Evolutionary conservation across 1,284 basidiomycete species (phyloP).

Genomic region (Apiotrichum akiyoshidainum): DNA sequence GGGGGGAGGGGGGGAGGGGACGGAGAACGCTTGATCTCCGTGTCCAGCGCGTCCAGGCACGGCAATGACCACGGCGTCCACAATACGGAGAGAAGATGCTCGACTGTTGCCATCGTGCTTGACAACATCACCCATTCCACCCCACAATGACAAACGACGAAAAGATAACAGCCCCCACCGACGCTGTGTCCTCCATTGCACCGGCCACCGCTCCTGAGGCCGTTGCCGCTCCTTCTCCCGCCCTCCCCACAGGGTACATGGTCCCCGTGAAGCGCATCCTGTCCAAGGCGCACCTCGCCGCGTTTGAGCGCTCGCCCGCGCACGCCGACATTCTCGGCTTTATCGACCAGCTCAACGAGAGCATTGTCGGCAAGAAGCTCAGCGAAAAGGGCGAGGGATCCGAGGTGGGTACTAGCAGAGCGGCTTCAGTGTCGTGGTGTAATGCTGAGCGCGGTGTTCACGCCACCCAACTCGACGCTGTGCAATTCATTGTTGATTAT

Average conservation of each 20-base stretch:
- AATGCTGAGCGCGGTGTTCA: too few relatives aligned
- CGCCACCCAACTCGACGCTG: too few relatives aligned
- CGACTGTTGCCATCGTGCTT: neutral
- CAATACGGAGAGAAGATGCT: too few relatives aligned
- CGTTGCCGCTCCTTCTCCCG: neutral
- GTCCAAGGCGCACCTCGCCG: slow-evolving; percentile 69
- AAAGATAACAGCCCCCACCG: neutral
- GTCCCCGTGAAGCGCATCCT: slow-evolving; percentile 70
- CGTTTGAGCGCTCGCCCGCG: slow-evolving; percentile 74
- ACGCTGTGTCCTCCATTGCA: neutral
- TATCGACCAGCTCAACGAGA: slow-evolving; percentile 71
- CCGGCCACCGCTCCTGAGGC: neutral
- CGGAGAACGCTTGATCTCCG: too few relatives aligned
- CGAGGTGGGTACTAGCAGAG: slow-evolving; percentile 53
- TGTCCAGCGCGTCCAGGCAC: too few relatives aligned
- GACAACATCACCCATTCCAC: neutral
- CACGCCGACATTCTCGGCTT: slow-evolving; percentile 69
- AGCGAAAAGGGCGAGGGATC: slow-evolving; percentile 62
- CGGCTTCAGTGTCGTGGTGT: too few relatives aligned
- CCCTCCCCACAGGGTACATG: slow-evolving; percentile 16
- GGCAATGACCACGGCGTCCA: too few relatives aligned
- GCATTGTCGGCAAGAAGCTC: slow-evolving; percentile 73
- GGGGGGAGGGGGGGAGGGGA: too few relatives aligned
- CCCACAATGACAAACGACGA: slow-evolving; percentile 6
- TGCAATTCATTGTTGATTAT: neutral